Evolutionary conservation across 2,329 filamentous ascomycete species (phyloP).

Genomic region (Pochonia chlamydosporia): DNA sequence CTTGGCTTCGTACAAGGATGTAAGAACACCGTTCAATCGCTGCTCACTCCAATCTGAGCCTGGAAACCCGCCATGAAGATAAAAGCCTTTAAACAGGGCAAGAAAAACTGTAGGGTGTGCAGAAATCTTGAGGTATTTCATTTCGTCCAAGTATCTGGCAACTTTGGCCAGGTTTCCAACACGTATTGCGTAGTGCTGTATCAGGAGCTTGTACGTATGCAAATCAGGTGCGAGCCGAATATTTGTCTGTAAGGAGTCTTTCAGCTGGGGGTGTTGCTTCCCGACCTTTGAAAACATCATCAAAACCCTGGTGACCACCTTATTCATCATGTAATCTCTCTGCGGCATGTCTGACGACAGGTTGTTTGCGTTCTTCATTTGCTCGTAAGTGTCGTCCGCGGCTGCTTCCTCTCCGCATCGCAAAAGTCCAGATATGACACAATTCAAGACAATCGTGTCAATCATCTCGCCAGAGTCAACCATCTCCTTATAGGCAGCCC

Average conservation of each 20-base stretch:
- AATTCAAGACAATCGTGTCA: conserved; percentile 81
- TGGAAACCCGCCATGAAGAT: conserved; percentile 58
- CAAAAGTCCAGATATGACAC: conserved; percentile 74
- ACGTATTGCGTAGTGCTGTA: conserved; percentile 65
- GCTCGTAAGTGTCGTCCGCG: conserved; percentile 74
- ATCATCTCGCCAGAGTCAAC: conserved; percentile 83
- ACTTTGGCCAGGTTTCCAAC: conserved; percentile 69
- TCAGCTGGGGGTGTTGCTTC: conserved; percentile 50
- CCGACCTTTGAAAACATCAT: conserved; percentile 52
- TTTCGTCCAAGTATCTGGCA: conserved; percentile 69
- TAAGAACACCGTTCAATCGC: conserved; percentile 63
- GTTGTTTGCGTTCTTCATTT: conserved; percentile 66
- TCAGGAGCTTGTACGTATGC: conserved; percentile 72
- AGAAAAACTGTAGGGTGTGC: conserved; percentile 74
- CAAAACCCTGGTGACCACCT: conserved; percentile 48
- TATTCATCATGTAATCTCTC: conserved; percentile 39
- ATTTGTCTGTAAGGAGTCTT: conserved; percentile 48
- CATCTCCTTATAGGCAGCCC: conserved; percentile 73
- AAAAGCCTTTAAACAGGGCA: conserved; percentile 77
- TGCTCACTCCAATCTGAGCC: conserved; percentile 66
- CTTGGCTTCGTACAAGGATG: conserved; percentile 53
- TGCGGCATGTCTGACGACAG: conserved; percentile 33
- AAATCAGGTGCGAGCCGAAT: conserved; percentile 68
- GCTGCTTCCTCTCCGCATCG: conserved; percentile 68
- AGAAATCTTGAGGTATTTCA: conserved; percentile 62